phyloP scores from a whole-genome alignment of 768 basidiomycete genomes.

The Polyporus arcularius region DNA sequence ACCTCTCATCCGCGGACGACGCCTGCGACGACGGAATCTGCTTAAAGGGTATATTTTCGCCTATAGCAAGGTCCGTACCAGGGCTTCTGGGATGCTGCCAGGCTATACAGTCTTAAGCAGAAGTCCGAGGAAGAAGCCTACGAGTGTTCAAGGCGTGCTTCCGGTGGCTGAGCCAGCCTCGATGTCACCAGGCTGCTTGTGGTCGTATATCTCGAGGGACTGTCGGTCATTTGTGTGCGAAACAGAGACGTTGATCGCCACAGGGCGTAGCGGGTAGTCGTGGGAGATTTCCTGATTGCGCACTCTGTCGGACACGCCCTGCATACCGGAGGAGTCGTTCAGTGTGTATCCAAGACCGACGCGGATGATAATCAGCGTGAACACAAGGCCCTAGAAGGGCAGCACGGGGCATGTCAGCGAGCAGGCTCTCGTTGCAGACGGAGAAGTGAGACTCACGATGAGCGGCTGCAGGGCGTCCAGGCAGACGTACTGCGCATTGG shows the following conservation, averaged over 20 bases:
- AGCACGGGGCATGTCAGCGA: no score
- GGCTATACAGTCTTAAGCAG: no score
- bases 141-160: not conserved
- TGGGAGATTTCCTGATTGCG: slow-evolving; percentile 6
- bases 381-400: not conserved
- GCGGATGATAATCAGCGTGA: slow-evolving; percentile 9
- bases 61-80: not conserved
- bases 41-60: no score
- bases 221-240: slow-evolving; percentile 13
- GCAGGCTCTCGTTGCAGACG: not conserved
- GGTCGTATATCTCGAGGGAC: slow-evolving; percentile 16
- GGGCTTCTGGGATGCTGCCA: no score
- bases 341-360: not conserved
- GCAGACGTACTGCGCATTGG: slow-evolving; percentile 15
- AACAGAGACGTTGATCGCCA: slow-evolving; percentile 21
- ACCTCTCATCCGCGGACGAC: no score
- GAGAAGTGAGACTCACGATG: slow-evolving; percentile 9
- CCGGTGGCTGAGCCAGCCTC: not conserved
- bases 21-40: no score
- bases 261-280: slow-evolving; percentile 11
- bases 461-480: slow-evolving; percentile 12
- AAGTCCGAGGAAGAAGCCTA: no score
- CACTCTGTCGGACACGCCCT: not conserved
- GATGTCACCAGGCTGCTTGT: slow-evolving; percentile 3
- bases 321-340: not conserved